These are phyloP conservation scores for Spathaspora hagerdaliae DNA, from an alignment of 805 yeast genomes.

Conservation along the genomic window DNA sequence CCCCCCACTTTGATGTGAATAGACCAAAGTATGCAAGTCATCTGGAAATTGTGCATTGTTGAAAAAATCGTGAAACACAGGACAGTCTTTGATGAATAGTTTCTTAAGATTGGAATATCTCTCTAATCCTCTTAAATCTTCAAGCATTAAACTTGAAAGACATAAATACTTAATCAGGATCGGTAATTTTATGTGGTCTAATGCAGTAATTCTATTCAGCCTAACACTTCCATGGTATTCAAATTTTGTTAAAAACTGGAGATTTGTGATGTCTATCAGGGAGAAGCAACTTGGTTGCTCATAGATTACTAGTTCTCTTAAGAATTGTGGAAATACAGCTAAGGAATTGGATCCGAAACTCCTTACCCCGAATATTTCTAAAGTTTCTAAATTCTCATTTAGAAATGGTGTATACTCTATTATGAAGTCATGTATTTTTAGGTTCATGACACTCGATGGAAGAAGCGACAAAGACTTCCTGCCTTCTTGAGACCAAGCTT, in stretches of 20 bases:
- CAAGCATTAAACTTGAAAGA: conserved; percentile 1
- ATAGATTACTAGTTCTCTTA: not conserved
- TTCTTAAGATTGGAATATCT: not conserved
- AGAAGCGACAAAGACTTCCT: not conserved
- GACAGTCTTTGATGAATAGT: conserved; percentile 3
- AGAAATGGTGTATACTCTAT: not conserved
- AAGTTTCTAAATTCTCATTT: no score
- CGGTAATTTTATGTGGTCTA: conserved; percentile 1
- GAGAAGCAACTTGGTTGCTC: not conserved
- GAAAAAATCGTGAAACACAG: conserved; percentile 1
- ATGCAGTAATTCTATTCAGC: not conserved
- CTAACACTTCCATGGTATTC: not conserved
- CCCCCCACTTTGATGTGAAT: not conserved
- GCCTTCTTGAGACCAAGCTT: not conserved
- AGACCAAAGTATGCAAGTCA: not conserved
- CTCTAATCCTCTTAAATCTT: not conserved
- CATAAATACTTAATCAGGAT: not conserved
- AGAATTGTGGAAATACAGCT: not conserved
- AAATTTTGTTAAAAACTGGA: not conserved
- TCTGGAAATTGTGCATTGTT: conserved; percentile 1
- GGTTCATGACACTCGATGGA: not conserved
- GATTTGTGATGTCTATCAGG: conserved; percentile 1
- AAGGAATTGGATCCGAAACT: not conserved
- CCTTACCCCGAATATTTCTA: not conserved
- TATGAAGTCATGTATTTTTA: not conserved